phyloP scores from a whole-genome alignment of 192 early-diverging fungal genomes.

The Helicostylum pulchrum region DNA sequence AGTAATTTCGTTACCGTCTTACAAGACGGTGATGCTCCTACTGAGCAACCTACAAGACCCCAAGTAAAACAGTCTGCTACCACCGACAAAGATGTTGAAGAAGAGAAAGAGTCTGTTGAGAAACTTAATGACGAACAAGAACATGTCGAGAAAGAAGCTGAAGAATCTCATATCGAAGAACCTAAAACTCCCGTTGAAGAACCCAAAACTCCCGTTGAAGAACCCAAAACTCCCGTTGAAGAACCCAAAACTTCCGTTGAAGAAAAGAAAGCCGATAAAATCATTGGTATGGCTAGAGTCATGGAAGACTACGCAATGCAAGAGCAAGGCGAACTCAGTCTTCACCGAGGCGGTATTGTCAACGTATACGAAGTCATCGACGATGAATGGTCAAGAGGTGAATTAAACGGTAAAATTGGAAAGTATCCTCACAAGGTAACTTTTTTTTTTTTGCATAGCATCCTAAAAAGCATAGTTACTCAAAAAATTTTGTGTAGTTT shows the following conservation, averaged over 20 bases:
- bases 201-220: not conserved
- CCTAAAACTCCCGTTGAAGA: not conserved
- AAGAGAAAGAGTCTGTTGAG: not conserved
- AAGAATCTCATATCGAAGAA: not conserved
- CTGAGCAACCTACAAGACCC: not conserved
- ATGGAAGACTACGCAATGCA: constrained; percentile 69
- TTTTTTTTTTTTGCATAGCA: too few relatives aligned
- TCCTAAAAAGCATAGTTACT: too few relatives aligned
- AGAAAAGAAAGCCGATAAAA: constrained; percentile 1
- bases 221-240: not conserved
- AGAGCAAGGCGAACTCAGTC: constrained; percentile 62
- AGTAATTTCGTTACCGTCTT: constrained; percentile 35
- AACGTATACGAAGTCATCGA: constrained; percentile 62
- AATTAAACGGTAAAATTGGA: constrained; percentile 64
- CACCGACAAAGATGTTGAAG: not conserved
- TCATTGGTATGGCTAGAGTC: constrained; percentile 53
- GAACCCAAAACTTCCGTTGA: not conserved
- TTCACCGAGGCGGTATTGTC: constrained; percentile 63
- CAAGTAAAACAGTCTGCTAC: not conserved
- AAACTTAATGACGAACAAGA: not conserved
- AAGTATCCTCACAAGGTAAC: constrained; percentile 62
- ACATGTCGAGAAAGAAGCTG: not conserved
- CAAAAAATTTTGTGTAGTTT: too few relatives aligned
- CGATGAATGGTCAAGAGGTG: constrained; percentile 67
- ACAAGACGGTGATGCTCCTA: too few relatives aligned